A percentile compares a stretch with the other conserved stretches of the same genome.
phyloP scores from a whole-genome alignment of 805 yeast species.

The Candida lessepsii region DNA sequence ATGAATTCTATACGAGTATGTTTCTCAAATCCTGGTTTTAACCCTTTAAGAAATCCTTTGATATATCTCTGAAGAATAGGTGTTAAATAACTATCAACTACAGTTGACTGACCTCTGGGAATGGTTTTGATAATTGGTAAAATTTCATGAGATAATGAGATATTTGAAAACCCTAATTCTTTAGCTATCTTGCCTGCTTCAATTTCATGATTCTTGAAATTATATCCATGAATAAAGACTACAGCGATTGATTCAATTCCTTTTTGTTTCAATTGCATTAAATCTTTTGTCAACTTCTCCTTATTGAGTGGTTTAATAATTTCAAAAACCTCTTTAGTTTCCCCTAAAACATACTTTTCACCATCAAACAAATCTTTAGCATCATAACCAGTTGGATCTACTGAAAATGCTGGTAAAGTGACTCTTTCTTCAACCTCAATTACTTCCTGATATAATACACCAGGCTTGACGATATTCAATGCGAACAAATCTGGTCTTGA shows the following conservation, averaged over 20 bases:
- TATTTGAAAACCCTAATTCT: constrained; percentile 63
- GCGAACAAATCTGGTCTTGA: constrained; percentile 23
- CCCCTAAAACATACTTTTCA: constrained; percentile 48
- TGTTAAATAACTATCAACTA: constrained; percentile 80
- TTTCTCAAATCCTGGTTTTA: constrained; percentile 46
- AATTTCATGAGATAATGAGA: constrained; percentile 66
- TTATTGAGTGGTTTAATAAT: constrained; percentile 55
- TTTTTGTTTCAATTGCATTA: constrained; percentile 46
- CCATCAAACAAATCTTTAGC: constrained; percentile 21
- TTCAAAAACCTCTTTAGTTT: constrained; percentile 67
- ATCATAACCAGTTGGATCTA: constrained; percentile 19
- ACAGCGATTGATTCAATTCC: constrained; percentile 74
- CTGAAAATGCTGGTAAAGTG: constrained; percentile 20
- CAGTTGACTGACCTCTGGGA: constrained; percentile 73
- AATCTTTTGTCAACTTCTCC: constrained; percentile 39
- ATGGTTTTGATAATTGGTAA: constrained; percentile 79
- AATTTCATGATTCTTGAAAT: constrained; percentile 67
- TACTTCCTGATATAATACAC: constrained; percentile 16
- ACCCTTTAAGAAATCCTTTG: constrained; percentile 59
- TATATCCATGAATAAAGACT: constrained; percentile 71
- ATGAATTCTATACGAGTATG: constrained; percentile 22
- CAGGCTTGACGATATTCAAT: constrained; percentile 19
- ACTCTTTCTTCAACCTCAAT: constrained; percentile 23
- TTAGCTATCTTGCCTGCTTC: constrained; percentile 46
- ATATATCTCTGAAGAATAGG: constrained; percentile 73